phyloP scores from a whole-genome alignment of 176 grass and related monocot species.

The Coix lacrymajobi region DNA sequence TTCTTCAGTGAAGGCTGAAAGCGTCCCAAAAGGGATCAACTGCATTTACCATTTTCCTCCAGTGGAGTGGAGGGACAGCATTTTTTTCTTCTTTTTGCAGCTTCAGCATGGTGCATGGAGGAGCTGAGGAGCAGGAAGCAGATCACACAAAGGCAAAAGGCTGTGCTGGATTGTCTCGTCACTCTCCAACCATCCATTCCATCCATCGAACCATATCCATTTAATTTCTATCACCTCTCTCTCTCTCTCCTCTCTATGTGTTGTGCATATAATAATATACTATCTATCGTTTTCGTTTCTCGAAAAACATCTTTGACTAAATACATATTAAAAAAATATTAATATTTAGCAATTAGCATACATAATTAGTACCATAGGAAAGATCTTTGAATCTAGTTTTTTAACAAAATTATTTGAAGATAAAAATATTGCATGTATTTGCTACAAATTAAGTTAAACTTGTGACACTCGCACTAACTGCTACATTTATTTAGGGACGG shows the following conservation, averaged over 20 bases:
- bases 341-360: too few relatives aligned
- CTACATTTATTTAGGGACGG: too few relatives aligned
- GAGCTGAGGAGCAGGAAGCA: not conserved
- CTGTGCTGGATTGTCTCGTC: not conserved
- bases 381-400: too few relatives aligned
- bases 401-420: too few relatives aligned
- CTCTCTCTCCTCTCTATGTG: not conserved
- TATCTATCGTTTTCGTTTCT: too few relatives aligned
- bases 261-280: too few relatives aligned
- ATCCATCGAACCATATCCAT: conserved; percentile 21
- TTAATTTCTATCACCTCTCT: not conserved
- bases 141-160: not conserved
- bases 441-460: too few relatives aligned
- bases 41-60: conserved; percentile 28
- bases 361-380: too few relatives aligned
- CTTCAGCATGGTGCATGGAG: not conserved
- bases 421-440: too few relatives aligned
- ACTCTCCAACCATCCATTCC: not conserved
- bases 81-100: not conserved
- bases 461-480: too few relatives aligned
- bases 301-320: too few relatives aligned
- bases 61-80: not conserved
- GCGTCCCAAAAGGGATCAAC: conserved; percentile 32
- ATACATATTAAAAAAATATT: too few relatives aligned
- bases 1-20: not conserved